These are phyloP conservation scores for Taphrina populina DNA, from an alignment of 1,139 yeast species.

Conservation along the genomic window DNA sequence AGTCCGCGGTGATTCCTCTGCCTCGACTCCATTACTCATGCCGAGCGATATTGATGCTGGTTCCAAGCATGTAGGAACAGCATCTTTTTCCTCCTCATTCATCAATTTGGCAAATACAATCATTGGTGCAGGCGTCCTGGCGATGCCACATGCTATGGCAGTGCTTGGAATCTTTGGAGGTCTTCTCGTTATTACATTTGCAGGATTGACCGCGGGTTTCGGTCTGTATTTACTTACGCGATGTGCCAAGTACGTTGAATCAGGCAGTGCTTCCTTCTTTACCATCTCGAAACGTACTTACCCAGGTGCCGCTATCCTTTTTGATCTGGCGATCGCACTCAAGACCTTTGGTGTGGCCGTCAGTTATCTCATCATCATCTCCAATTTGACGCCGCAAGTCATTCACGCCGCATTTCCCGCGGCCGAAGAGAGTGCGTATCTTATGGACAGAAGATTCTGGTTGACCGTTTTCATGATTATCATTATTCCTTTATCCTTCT, in stretches of 20 bases:
- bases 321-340: slow-evolving; percentile 82
- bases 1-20: slow-evolving; percentile 6
- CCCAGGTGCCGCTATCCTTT: slow-evolving; percentile 75
- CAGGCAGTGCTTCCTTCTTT: slow-evolving; percentile 81
- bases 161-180: slow-evolving; percentile 84
- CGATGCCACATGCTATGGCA: slow-evolving; percentile 84
- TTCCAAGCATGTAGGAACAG: slow-evolving; percentile 23
- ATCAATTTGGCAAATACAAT: slow-evolving; percentile 44
- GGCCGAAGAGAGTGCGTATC: slow-evolving; percentile 37
- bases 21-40: slow-evolving; percentile 19
- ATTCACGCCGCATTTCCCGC: slow-evolving; percentile 38
- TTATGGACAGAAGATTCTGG: slow-evolving; percentile 55
- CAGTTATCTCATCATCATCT: slow-evolving; percentile 81
- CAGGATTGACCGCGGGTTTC: slow-evolving; percentile 74
- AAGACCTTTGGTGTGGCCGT: slow-evolving; percentile 88
- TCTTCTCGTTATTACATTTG: slow-evolving; percentile 59
- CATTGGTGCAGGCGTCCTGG: slow-evolving; percentile 75
- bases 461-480: slow-evolving; percentile 59
- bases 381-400: slow-evolving; percentile 78
- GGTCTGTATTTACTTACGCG: slow-evolving; percentile 80
- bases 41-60: slow-evolving; percentile 18
- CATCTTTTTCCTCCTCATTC: slow-evolving; percentile 27
- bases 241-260: slow-evolving; percentile 65
- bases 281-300: slow-evolving; percentile 78
- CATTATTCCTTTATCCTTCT: slow-evolving; percentile 72